Evolutionary conservation across 1,284 basidiomycete genomes (phyloP).

Genomic region (Golubevia pallescens): DNA sequence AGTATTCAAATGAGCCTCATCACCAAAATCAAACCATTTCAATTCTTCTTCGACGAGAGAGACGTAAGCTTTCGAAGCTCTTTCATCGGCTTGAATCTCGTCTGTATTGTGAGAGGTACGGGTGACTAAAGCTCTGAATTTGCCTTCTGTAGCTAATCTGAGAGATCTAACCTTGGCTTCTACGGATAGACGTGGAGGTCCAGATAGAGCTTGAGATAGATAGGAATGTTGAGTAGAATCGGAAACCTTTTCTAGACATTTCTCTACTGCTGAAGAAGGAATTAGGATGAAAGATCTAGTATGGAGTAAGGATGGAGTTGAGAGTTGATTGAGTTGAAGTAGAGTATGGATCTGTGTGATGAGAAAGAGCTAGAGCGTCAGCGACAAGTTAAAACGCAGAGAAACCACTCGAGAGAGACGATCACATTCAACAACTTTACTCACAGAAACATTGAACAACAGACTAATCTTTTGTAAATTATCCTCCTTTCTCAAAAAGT

Average conservation of each 20-base stretch:
- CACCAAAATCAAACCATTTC: slow-evolving; percentile 31
- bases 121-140: slow-evolving; percentile 18
- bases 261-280: slow-evolving; percentile 22
- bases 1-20: slow-evolving; percentile 3
- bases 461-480: too few relatives aligned
- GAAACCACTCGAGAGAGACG: too few relatives aligned
- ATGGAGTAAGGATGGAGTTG: slow-evolving; percentile 33
- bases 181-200: slow-evolving; percentile 19
- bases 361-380: too few relatives aligned
- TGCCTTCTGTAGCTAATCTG: slow-evolving; percentile 10
- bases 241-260: slow-evolving; percentile 11
- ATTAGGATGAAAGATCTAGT: slow-evolving; percentile 36
- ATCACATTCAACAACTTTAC: too few relatives aligned
- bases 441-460: too few relatives aligned
- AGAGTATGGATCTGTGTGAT: too few relatives aligned
- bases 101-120: too few relatives aligned
- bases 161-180: slow-evolving; percentile 1
- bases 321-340: slow-evolving; percentile 5
- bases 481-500: too few relatives aligned
- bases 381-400: too few relatives aligned
- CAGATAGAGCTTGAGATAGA: slow-evolving; percentile 11
- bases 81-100: slow-evolving; percentile 31
- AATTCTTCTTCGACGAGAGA: slow-evolving; percentile 34
- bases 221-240: background rate
- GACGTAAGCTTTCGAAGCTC: slow-evolving; percentile 29